Base-by-base conservation (phyloP, 2,329 filamentous ascomycete species). In the Gaeumannomyces sp. region DNA sequence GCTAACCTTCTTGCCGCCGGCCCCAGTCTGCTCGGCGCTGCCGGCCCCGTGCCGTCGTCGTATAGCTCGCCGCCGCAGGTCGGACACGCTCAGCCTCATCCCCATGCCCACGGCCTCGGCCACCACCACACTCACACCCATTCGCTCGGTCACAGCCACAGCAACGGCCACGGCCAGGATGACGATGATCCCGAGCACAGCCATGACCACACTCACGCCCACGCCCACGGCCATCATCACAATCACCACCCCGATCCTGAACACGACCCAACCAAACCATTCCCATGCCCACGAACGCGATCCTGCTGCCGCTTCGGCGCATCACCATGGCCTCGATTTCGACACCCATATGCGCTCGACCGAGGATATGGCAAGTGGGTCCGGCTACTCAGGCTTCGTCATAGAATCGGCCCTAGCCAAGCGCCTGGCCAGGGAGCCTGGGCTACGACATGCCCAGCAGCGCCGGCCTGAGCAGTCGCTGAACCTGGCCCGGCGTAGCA, bases 401-500 rank as follows among this genome's bases (percentile, higher is more conserved):
- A 77, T 84, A 29, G 83, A 85, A 71, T 85, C 82, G 70, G 79
- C 81, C 0, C 75, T 86, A 14, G 82, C 81, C n/a, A 84, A 81
- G 73, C 79, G 81, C 56, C 74, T 87, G n/a, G 78, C 81, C 4
- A 73, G 74, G 31, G 80, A 84, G 66, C 71, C 76, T 1, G 83
- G 83, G 50, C 74, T 79, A 67, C 80, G 84, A 4, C 76, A 78
- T 2, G 81, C 83, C 1, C 73, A 78, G 29, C 84, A 86, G 74
- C 80, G 85, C 22, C 80, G 82, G 22, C 77, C 79, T 10, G 82
- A 84, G 57, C 82, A 85, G 70, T 73, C 72, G 59, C 79, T 87
- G 27, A 86, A 87, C 72, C 76, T 86, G 13, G 76, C 75, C n/a
- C 78, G 85, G 4, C 79, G 84, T 0, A 85, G 84, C 73, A 87